Percentiles rank a stretch among this genome's conserved stretches.
These are phyloP conservation scores for Breynia disticha DNA, from an alignment of 441 rosid genomes.

Conservation along the genomic window DNA sequence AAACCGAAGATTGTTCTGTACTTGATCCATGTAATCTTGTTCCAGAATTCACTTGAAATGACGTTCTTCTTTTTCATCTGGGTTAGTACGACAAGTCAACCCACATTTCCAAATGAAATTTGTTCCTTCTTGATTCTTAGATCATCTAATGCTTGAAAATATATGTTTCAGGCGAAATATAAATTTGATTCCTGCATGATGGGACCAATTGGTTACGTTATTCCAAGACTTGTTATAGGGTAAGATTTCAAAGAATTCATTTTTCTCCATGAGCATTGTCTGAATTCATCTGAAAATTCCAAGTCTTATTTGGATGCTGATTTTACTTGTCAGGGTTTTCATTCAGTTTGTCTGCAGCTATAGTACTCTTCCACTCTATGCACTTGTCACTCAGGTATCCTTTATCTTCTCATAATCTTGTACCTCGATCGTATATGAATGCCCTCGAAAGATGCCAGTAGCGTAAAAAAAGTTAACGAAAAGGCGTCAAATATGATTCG, in stretches of 20 bases:
- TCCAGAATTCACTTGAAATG: slow-evolving; percentile 72
- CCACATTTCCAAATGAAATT: neutral
- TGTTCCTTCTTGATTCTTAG: too few relatives aligned
- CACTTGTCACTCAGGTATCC: slow-evolving; percentile 64
- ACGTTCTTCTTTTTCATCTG: slow-evolving; percentile 59
- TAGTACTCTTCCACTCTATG: slow-evolving; percentile 78
- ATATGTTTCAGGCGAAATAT: slow-evolving; percentile 48
- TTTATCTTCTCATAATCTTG: neutral
- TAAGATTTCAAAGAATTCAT: slow-evolving; percentile 13
- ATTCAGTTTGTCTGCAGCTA: slow-evolving; percentile 85
- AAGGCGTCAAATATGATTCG: too few relatives aligned
- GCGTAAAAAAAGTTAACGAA: too few relatives aligned
- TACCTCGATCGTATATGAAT: too few relatives aligned
- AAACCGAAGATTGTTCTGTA: slow-evolving; percentile 44
- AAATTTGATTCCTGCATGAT: slow-evolving; percentile 67
- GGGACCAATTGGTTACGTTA: slow-evolving; percentile 46
- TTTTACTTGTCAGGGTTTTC: slow-evolving; percentile 29
- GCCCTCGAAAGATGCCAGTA: too few relatives aligned
- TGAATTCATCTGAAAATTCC: neutral
- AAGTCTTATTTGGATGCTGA: neutral
- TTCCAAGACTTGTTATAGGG: slow-evolving; percentile 73
- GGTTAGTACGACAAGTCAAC: slow-evolving; percentile 26
- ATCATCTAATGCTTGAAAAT: neutral
- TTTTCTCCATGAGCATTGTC: neutral
- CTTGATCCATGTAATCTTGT: slow-evolving; percentile 63